phyloP scores from a whole-genome alignment of 2,329 filamentous ascomycete genomes.

The Neophaeococcomyces aloes region DNA sequence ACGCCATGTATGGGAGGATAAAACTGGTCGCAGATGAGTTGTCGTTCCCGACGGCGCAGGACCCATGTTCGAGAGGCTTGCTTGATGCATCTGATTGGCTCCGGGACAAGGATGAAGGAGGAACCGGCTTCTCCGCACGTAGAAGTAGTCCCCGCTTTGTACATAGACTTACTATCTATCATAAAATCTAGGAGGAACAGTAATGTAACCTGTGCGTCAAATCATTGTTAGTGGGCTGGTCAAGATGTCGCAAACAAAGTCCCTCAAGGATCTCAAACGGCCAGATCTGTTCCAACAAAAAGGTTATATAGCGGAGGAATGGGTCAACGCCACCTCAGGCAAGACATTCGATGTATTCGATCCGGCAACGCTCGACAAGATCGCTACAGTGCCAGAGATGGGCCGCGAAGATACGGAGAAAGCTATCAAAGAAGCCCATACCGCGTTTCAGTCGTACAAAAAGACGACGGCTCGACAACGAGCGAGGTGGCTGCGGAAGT shows the following conservation, averaged over 20 bases:
- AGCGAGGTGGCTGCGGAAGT: slow-evolving; percentile 53
- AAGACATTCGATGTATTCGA: slow-evolving; percentile 83
- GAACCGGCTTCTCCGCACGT: too few species aligned
- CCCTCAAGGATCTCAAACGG: slow-evolving; percentile 16
- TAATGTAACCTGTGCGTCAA: neutral
- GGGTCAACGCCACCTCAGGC: slow-evolving; percentile 73
- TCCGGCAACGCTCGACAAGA: slow-evolving; percentile 67
- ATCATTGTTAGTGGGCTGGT: neutral
- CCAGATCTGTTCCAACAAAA: slow-evolving; percentile 22
- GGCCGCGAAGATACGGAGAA: slow-evolving; percentile 61
- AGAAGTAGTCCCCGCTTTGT: too few species aligned
- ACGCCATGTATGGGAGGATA: too few species aligned
- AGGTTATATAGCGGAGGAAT: slow-evolving; percentile 34
- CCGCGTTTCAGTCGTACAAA: slow-evolving; percentile 54
- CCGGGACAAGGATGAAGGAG: too few species aligned
- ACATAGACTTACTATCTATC: neutral
- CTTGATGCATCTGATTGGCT: too few species aligned
- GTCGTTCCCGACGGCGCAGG: too few species aligned
- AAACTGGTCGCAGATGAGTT: too few species aligned
- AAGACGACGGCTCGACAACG: slow-evolving; percentile 52
- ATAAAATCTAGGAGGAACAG: neutral
- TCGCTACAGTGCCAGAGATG: slow-evolving; percentile 77
- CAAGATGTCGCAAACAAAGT: slow-evolving; percentile 1
- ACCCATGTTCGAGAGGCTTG: too few species aligned
- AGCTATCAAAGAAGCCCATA: slow-evolving; percentile 70